phyloP scores from a whole-genome alignment of 2,329 filamentous ascomycete genomes.

The Trichoderma breve region DNA sequence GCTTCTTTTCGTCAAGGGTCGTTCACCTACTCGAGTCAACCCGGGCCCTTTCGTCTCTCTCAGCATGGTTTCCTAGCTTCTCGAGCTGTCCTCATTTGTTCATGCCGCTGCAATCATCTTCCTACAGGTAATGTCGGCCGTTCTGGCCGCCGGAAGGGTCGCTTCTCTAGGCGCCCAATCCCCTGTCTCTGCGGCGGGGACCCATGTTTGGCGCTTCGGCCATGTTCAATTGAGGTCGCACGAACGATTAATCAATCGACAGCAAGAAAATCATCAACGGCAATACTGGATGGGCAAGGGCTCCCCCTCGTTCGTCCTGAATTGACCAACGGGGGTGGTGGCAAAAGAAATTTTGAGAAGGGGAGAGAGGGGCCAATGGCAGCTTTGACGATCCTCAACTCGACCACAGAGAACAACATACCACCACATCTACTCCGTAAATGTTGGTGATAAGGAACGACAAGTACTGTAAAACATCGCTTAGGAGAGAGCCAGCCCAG shows the following conservation, averaged over 20 bases:
- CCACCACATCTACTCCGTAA: neutral
- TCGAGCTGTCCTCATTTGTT: neutral
- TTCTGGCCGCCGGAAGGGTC: conserved; percentile 18
- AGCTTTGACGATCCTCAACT: conserved; percentile 9
- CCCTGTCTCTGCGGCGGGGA: conserved; percentile 13
- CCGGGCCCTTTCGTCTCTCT: neutral
- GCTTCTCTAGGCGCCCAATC: conserved; percentile 19
- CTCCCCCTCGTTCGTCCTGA: neutral
- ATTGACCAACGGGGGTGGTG: conserved; percentile 24
- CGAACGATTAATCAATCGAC: conserved; percentile 20
- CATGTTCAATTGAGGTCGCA: conserved; percentile 22
- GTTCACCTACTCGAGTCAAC: neutral
- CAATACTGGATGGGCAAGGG: neutral
- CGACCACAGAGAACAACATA: neutral
- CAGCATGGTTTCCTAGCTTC: conserved; percentile 2
- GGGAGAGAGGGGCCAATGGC: conserved; percentile 19
- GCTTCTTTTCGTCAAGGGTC: neutral
- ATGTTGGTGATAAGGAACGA: neutral
- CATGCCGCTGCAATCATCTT: conserved; percentile 1
- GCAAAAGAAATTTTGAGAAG: conserved; percentile 27
- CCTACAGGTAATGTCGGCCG: conserved; percentile 9
- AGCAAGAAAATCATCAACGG: conserved; percentile 14
- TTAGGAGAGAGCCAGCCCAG: neutral
- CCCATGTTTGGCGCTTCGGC: conserved; percentile 17
- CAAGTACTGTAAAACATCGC: neutral